These are phyloP conservation scores for Tylopilus orsonianus DNA, from an alignment of 1,284 basidiomycete genomes.

Conservation along the genomic window DNA sequence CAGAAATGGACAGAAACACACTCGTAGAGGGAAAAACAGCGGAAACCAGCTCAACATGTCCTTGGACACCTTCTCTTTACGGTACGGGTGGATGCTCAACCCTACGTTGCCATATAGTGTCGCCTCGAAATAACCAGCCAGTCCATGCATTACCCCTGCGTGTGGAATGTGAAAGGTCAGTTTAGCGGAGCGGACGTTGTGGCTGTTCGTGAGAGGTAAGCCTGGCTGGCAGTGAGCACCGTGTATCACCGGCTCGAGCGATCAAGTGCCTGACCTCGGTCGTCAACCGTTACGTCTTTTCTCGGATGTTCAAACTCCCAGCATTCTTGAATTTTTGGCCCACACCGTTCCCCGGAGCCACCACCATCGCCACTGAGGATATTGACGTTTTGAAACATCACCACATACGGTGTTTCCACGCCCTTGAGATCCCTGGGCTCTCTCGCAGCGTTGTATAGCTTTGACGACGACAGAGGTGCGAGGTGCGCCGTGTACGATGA, in stretches of 20 bases:
- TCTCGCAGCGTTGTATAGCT: conserved; percentile 82
- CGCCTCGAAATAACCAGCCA: conserved; percentile 98
- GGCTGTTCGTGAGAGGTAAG: conserved; percentile 82
- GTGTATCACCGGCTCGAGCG: background rate
- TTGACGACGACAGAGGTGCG: conserved; percentile 91
- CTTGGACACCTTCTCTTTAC: conserved; percentile 78
- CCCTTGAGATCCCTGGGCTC: conserved; percentile 62
- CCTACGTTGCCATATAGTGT: conserved; percentile 87
- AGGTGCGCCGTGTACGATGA: conserved; percentile 94
- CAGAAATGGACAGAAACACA: conserved; percentile 32
- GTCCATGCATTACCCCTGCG: conserved; percentile 93
- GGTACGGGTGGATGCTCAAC: conserved; percentile 92
- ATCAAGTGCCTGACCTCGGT: conserved; percentile 51
- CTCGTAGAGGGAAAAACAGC: conserved; percentile 91
- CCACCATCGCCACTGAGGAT: conserved; percentile 75
- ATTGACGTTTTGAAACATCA: conserved; percentile 94
- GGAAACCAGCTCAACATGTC: conserved; percentile 99
- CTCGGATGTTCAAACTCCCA: conserved; percentile 98
- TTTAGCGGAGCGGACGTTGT: conserved; percentile 80
- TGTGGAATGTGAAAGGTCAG: conserved; percentile 93
- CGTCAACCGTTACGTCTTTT: conserved; percentile 72
- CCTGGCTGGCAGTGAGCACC: conserved; percentile 44
- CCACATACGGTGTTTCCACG: conserved; percentile 94
- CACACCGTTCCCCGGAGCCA: conserved; percentile 65
- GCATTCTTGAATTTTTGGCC: conserved; percentile 87